Evolutionary conservation across 768 basidiomycete species (phyloP), one percentile per base, ranked within the genome.

Genomic region (Dacryopinax spathularia): DNA sequence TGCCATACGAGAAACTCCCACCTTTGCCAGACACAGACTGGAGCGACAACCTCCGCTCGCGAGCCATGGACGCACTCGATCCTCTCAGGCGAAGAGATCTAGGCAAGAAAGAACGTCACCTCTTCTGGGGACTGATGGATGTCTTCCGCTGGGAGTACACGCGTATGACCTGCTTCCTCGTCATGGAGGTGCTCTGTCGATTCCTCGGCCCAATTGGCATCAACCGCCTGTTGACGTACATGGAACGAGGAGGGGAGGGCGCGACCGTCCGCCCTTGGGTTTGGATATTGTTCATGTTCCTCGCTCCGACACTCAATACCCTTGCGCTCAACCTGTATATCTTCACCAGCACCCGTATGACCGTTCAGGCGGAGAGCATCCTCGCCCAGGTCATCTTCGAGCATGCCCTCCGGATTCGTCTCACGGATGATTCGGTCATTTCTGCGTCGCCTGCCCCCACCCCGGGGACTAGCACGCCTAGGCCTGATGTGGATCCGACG

Each of bases 1-100:
- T 76, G 60, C 69, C 72, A 10, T 73, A 72, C 62, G 73, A 76
- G 1, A 68, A 72, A 12, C 68, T 76, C 0, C 74, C 72, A 10
- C 73, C 72, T 10, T 62, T 76, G 41, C 72, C 74, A 16, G 75
- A 76, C 62, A 71, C 70, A 60, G 76, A 77, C 65, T 48, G 68
- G 27, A 72, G 74, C 2, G 66, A 68, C 39, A 66, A 69, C 64
- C 68, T 75, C 0, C 70, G 73, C 44, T 65, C 66, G 63, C 62
- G 61, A 20, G 69, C 72, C 60, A 68, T 75, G 60, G 60, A 64
- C 39, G 64, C 66, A 20, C 70, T 76, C 4, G 74, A 76, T 62
- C 75, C 75, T 29, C 5, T 56, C 33, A 29, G 34, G 4, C 60
- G 60, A 18, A 15, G 33, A 10, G 60, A 60, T 16, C 13, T 18